These are phyloP conservation scores for Neocucurbitaria cava DNA, from an alignment of 2,329 filamentous ascomycete species.

Conservation along the genomic window DNA sequence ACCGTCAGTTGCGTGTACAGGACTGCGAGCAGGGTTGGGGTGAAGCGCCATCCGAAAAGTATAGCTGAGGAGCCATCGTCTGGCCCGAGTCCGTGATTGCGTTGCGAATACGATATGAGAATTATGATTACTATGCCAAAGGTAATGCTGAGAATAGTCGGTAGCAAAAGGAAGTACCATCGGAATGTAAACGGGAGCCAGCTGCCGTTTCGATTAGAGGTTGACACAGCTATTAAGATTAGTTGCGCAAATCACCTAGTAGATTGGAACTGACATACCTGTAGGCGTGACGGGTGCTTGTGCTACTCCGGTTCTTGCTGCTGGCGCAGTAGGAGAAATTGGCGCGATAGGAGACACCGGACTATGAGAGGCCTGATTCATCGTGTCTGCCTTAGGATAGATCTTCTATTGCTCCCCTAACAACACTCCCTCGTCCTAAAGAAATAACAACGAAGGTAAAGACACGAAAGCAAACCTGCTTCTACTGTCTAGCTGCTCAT, in stretches of 20 bases:
- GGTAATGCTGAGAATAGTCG: slow-evolving; percentile 5
- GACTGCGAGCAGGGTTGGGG: slow-evolving; percentile 28
- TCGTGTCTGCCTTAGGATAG: neutral
- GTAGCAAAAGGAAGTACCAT: slow-evolving; percentile 20
- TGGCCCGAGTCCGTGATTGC: slow-evolving; percentile 17
- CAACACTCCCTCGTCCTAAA: neutral
- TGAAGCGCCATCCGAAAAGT: slow-evolving; percentile 32
- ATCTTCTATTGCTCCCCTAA: neutral
- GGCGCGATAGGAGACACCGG: slow-evolving; percentile 6
- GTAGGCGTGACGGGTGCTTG: neutral
- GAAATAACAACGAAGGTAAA: neutral
- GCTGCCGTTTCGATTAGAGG: slow-evolving; percentile 1
- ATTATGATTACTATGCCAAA: slow-evolving; percentile 27
- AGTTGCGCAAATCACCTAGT: too few relatives aligned
- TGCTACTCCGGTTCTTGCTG: neutral
- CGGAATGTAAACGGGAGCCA: slow-evolving; percentile 24
- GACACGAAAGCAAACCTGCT: neutral
- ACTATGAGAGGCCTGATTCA: neutral
- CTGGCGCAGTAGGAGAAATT: neutral
- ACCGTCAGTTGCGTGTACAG: slow-evolving; percentile 26
- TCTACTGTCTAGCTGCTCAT: neutral
- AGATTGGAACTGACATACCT: too few relatives aligned
- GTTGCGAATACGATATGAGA: slow-evolving; percentile 16
- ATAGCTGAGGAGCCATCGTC: slow-evolving; percentile 44
- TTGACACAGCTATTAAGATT: too few relatives aligned